Percentiles rank a stretch among this genome's conserved stretches.
Evolutionary conservation across 345 rosid species (phyloP).

Genomic region (Citrus glauca): DNA sequence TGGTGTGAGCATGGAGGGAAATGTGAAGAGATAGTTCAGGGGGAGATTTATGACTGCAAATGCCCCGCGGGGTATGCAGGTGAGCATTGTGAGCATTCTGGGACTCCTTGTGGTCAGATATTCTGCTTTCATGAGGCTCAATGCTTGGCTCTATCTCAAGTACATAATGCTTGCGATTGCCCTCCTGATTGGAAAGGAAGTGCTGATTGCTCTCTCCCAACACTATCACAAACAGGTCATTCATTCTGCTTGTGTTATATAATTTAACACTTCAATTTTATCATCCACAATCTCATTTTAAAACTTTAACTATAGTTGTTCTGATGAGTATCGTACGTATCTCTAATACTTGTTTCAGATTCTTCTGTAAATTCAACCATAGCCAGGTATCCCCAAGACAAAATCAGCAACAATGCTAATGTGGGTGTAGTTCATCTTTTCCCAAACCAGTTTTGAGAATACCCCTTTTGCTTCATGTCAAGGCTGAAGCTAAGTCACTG

Average conservation of each 20-base stretch:
- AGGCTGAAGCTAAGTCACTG: background rate
- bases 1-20: conserved; percentile 37
- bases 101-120: conserved; percentile 22
- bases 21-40: conserved; percentile 36
- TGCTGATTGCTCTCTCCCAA: conserved; percentile 26
- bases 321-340: background rate
- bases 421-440: conserved; percentile 11
- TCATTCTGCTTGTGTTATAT: background rate
- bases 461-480: background rate
- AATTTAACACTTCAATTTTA: background rate
- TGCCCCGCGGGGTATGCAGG: conserved; percentile 26
- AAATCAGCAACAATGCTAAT: background rate
- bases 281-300: no score
- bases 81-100: conserved; percentile 15
- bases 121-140: conserved; percentile 26
- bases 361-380: conserved; percentile 6
- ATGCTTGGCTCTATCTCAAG: conserved; percentile 14
- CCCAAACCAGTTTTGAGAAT: background rate
- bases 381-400: background rate
- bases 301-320: no score
- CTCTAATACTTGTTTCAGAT: conserved; percentile 9
- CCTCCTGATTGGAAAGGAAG: conserved; percentile 26
- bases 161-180: conserved; percentile 17
- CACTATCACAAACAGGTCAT: conserved; percentile 16
- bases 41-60: conserved; percentile 27